Evolutionary conservation across 2,329 filamentous ascomycete genomes (phyloP).

Genomic region (Ophiostoma sp.): DNA sequence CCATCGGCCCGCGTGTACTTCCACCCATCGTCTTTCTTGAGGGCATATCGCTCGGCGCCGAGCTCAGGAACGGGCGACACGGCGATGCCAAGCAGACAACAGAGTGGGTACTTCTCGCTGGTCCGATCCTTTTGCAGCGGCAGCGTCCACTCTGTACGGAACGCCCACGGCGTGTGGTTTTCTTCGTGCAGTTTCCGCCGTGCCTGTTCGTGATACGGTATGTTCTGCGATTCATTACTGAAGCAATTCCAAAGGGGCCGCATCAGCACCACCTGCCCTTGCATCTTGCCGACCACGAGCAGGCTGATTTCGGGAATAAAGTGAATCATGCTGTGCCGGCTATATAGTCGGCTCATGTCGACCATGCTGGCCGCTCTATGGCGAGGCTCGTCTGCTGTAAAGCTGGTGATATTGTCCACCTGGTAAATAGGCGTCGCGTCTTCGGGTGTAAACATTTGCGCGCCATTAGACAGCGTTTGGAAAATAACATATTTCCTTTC

Average conservation of each 20-base stretch:
- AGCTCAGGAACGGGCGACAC: constrained; percentile 57
- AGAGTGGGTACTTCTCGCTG: constrained; percentile 34
- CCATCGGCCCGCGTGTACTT: not conserved
- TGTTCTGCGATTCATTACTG: not conserved
- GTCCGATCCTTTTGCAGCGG: constrained; percentile 34
- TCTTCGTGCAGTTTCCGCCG: not conserved
- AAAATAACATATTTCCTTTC: not conserved
- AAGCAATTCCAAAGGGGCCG: constrained; percentile 46
- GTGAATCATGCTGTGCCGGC: constrained; percentile 56
- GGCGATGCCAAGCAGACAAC: constrained; percentile 61
- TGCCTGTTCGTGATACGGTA: not conserved
- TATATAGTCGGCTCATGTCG: constrained; percentile 34
- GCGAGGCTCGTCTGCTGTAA: not conserved
- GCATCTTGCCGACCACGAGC: constrained; percentile 61
- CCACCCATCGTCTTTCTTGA: constrained; percentile 24
- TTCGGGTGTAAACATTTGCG: not conserved
- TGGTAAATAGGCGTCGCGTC: not conserved
- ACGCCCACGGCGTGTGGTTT: constrained; percentile 28
- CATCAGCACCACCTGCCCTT: constrained; percentile 59
- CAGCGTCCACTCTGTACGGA: constrained; percentile 51
- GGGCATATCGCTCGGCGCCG: constrained; percentile 30
- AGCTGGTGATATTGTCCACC: not conserved
- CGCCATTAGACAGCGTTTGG: not conserved
- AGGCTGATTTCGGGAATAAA: constrained; percentile 66
- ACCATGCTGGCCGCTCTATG: constrained; percentile 23